Evolutionary conservation across 306 rosid genomes (phyloP), one percentile per base, ranked within the genome.

Genomic region (Ceratonia siliqua): DNA sequence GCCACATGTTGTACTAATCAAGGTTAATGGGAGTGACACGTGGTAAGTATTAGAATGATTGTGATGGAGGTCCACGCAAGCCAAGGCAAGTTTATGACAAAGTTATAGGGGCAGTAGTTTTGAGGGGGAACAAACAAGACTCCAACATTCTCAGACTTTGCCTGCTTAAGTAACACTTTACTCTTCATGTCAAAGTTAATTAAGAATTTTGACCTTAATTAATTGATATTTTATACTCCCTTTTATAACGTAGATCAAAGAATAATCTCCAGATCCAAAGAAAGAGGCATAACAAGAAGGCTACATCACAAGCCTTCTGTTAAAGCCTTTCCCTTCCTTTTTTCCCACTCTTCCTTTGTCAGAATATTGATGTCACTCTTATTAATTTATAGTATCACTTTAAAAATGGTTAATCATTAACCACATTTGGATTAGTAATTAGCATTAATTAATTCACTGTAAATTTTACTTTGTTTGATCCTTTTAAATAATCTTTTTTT

Each of bases 111-210:
- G 46, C 30, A 6, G 32, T 25, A 65, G 35, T 69, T 62, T 48
- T n/a, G 38, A 10, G 4, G 1, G 3, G 56, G 56, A 75, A 15
- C 36, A 38, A 68, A 64, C 67, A 53, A 77, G 76, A 57, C 75
- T 72, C 64, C 76, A 63, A 82, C 82, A 73, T 75, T 85, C 81
- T 55, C 68, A 74, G 75, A 70, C 79, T 28, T 80, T 66, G 67
- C 75, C 84, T 80, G 55, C 83, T 70, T 57, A 80, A 61, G 70
- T 80, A 80, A 61, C 73, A 41, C 84, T 82, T 87, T 81, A 83
- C 84, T 79, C 83, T 43, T 74, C 77, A 8, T 68, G 55, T 80
- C 73, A 81, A 80, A 72, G 77, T 58, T 76, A 25, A 39, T 69
- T 15, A 73, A 64, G 1, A 73, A 46, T 56, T 61, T 20, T 65